phyloP scores from a whole-genome alignment of 345 rosid genomes.

The Turritis glabra region DNA sequence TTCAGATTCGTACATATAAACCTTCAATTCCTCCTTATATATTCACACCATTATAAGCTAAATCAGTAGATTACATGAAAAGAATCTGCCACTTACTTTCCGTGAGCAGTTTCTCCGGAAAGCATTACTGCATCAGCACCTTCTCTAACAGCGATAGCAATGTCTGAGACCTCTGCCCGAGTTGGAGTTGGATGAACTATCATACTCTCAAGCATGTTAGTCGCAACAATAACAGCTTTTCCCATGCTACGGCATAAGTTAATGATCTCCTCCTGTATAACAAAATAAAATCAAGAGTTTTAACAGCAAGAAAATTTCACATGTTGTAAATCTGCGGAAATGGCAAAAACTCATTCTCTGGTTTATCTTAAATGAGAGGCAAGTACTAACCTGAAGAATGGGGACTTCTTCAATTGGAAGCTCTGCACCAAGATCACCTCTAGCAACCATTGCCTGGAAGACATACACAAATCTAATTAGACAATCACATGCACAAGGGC shows the following conservation, averaged over 20 bases:
- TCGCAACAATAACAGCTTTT: constrained; percentile 97
- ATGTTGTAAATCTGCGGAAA: constrained; percentile 8
- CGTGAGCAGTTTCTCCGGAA: constrained; percentile 99
- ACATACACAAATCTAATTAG: constrained; percentile 18
- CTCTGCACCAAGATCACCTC: constrained; percentile 99
- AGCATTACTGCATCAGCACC: constrained; percentile 99
- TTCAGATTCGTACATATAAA: constrained; percentile 10
- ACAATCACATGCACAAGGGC: constrained; percentile 3
- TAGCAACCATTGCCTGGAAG: constrained; percentile 95
- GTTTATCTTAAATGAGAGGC: constrained; percentile 25
- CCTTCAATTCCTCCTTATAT: neutral
- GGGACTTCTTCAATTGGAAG: constrained; percentile 99
- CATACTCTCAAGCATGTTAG: constrained; percentile 99
- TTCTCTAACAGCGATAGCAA: constrained; percentile 97
- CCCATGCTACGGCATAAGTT: constrained; percentile 98
- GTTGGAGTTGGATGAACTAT: constrained; percentile 99
- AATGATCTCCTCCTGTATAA: constrained; percentile 81
- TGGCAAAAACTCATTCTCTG: neutral
- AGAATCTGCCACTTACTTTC: constrained; percentile 62
- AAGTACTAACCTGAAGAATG: constrained; percentile 74
- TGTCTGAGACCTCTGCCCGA: constrained; percentile 98
- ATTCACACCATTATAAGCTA: neutral
- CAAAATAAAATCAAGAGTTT: constrained; percentile 2
- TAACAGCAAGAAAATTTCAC: constrained; percentile 18
- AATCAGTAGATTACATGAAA: neutral